Percentiles rank a stretch among this genome's conserved stretches.
Evolutionary conservation across 176 grass and related monocot species (phyloP).

Genomic region (Eleusine coracana): DNA sequence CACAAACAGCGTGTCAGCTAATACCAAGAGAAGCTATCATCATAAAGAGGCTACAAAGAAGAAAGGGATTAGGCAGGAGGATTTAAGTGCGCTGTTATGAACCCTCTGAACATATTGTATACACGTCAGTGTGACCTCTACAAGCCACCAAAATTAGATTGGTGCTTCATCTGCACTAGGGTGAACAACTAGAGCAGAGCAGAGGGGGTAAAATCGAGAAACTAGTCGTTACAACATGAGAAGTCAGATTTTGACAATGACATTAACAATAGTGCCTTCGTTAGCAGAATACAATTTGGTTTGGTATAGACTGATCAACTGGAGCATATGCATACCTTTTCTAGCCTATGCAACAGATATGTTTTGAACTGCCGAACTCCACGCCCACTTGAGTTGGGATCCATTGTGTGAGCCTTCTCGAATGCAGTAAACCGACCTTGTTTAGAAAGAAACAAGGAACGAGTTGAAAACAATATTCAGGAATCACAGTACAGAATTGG

Average conservation of each 20-base stretch:
- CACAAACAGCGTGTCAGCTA: background rate
- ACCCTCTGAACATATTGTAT: background rate
- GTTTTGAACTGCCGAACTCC: slow-evolving; percentile 96
- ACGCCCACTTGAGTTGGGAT: slow-evolving; percentile 63
- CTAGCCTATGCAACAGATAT: slow-evolving; percentile 84
- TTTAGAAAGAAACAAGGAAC: slow-evolving; percentile 2
- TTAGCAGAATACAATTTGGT: background rate
- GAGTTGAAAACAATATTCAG: slow-evolving; percentile 15
- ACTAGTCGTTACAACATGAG: background rate
- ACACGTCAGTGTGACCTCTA: background rate
- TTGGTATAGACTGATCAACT: background rate
- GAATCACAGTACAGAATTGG: background rate
- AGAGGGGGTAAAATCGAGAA: background rate
- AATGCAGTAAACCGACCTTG: slow-evolving; percentile 90
- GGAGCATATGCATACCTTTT: slow-evolving; percentile 59
- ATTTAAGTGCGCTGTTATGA: background rate
- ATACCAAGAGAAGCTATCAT: background rate
- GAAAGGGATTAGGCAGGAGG: background rate
- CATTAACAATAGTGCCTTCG: background rate
- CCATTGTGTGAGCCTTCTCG: slow-evolving; percentile 79
- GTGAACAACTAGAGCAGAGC: slow-evolving; percentile 4
- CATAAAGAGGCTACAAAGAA: background rate
- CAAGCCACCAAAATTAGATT: background rate
- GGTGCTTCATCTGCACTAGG: background rate
- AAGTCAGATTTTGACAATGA: background rate